These are phyloP conservation scores for Carpinus fangiana DNA, from an alignment of 306 rosid species.

Conservation along the genomic window DNA sequence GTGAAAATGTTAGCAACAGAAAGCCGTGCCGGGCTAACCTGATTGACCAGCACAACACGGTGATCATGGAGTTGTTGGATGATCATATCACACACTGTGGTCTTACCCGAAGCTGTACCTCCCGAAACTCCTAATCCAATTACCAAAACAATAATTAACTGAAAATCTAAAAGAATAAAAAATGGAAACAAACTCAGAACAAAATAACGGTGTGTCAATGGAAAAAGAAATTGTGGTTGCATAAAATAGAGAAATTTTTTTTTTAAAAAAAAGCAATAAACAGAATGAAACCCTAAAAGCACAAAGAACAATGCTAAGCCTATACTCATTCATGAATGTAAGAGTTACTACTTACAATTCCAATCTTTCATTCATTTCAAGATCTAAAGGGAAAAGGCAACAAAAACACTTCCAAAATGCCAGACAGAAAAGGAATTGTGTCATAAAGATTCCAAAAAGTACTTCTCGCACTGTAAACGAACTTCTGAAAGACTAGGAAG, in stretches of 20 bases:
- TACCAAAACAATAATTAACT: not conserved
- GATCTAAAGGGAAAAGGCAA: not conserved
- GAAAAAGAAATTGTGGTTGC: not conserved
- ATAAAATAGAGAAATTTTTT: not conserved
- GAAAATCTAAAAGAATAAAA: not conserved
- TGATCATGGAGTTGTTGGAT: conserved; percentile 99
- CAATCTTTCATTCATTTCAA: not conserved
- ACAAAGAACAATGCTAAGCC: not conserved
- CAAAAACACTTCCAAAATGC: not conserved
- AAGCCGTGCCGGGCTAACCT: conserved; percentile 41
- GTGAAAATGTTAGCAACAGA: not conserved
- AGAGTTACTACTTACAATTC: not conserved
- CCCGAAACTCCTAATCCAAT: conserved; percentile 81
- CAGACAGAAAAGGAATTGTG: too few relatives aligned
- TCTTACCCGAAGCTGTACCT: conserved; percentile 99
- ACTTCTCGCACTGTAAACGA: not conserved
- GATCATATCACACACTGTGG: conserved; percentile 97
- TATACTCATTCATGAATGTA: not conserved
- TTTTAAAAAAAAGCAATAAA: not conserved
- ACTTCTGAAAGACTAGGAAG: not conserved
- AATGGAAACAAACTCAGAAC: not conserved
- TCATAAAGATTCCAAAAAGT: not conserved
- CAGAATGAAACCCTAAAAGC: not conserved
- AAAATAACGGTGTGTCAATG: not conserved
- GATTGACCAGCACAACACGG: conserved; percentile 91